These are phyloP conservation scores for Thielaviopsis euricoi DNA, from an alignment of 2,329 filamentous ascomycete genomes.

Conservation along the genomic window DNA sequence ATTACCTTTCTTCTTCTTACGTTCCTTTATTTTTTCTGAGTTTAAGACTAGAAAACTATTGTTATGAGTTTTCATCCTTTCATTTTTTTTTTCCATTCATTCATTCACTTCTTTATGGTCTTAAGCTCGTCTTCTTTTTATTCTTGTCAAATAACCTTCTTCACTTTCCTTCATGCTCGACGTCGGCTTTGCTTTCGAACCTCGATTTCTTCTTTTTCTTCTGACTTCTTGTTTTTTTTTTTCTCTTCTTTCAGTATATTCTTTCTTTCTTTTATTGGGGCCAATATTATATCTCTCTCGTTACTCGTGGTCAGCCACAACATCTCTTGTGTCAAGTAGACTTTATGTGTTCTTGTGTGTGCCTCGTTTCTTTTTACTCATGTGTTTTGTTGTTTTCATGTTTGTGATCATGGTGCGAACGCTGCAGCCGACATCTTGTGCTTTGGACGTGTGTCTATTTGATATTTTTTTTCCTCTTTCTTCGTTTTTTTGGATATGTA, in stretches of 20 bases:
- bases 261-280: no score
- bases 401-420: no score
- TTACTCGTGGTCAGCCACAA: no score
- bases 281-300: no score
- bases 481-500: no score
- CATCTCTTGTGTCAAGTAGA: no score
- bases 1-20: neutral
- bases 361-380: no score
- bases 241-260: neutral
- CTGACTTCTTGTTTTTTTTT: neutral
- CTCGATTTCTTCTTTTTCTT: neutral
- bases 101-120: neutral
- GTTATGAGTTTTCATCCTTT: constrained; percentile 1
- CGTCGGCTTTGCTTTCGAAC: constrained; percentile 14
- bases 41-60: neutral
- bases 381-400: no score
- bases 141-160: neutral
- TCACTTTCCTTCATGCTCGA: constrained; percentile 2
- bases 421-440: no score
- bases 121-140: neutral
- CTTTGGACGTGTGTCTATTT: no score
- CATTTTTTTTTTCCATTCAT: neutral
- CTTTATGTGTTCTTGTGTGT: no score
- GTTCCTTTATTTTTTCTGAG: constrained; percentile 5
- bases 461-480: no score